phyloP scores from a whole-genome alignment of 495 filamentous ascomycete genomes.

The Trichoderma gamsii region DNA sequence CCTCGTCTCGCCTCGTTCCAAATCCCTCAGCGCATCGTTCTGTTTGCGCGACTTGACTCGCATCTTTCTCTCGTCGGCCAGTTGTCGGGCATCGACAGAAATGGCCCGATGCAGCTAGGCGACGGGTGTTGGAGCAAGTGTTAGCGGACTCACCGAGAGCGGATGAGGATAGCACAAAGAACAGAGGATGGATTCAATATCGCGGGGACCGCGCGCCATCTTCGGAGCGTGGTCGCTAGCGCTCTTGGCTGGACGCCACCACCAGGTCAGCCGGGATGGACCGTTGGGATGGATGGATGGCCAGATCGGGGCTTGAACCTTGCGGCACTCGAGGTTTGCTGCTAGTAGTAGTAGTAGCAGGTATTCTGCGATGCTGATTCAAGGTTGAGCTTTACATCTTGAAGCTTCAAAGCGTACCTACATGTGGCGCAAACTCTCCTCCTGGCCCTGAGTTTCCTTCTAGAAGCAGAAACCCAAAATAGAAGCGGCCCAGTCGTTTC shows the following conservation, averaged over 20 bases:
- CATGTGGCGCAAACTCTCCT: neutral
- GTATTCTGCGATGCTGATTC: too few relatives aligned
- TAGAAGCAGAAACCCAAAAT: neutral
- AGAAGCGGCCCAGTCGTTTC: neutral
- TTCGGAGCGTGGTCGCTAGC: slow-evolving; percentile 3
- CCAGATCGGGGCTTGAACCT: slow-evolving; percentile 7
- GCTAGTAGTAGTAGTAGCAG: neutral
- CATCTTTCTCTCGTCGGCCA: neutral
- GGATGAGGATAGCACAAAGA: neutral
- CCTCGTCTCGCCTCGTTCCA: neutral
- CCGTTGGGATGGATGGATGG: neutral
- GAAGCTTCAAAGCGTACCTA: too few relatives aligned
- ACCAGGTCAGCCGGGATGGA: neutral
- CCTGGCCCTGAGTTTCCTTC: neutral
- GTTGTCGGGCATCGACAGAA: neutral
- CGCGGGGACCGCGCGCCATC: slow-evolving; percentile 6
- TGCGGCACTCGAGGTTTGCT: neutral
- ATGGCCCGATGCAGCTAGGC: slow-evolving; percentile 3
- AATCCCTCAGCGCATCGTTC: neutral
- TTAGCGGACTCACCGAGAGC: neutral
- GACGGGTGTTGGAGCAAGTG: too few relatives aligned
- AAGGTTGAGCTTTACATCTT: too few relatives aligned
- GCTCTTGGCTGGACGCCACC: slow-evolving; percentile 8
- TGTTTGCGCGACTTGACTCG: neutral
- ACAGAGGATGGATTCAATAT: neutral